A percentile compares a stretch with the other conserved stretches of the same genome.
Conservation (phyloP, 805 yeast genomes). For the Candida pseudofarinosa region DNA sequence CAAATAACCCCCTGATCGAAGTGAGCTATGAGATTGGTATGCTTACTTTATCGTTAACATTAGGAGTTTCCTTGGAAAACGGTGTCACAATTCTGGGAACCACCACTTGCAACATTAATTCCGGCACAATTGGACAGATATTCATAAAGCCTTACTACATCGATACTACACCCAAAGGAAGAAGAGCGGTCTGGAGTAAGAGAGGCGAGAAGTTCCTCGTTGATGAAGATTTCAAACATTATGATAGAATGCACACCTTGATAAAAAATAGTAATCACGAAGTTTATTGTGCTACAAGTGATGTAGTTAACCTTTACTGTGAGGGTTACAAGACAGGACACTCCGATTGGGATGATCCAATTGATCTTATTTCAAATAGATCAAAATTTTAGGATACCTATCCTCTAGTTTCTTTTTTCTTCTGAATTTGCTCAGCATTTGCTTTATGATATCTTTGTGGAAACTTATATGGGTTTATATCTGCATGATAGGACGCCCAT, state of each 20-base stretch:
- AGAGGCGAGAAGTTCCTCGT: conserved; percentile 7
- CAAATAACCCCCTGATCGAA: not conserved
- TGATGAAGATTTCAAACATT: conserved; percentile 9
- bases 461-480: too few relatives aligned
- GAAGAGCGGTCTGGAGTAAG: conserved; percentile 11
- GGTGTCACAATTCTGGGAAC: conserved; percentile 7
- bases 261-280: conserved; percentile 9
- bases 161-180: conserved; percentile 8
- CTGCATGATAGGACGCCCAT: too few relatives aligned
- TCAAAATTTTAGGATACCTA: too few relatives aligned
- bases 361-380: conserved; percentile 12
- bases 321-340: conserved; percentile 13
- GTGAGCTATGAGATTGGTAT: conserved; percentile 2
- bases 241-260: conserved; percentile 7
- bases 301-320: conserved; percentile 18
- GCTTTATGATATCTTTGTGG: too few relatives aligned
- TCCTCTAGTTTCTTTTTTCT: too few relatives aligned
- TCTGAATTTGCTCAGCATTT: too few relatives aligned
- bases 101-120: conserved; percentile 11
- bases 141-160: conserved; percentile 15
- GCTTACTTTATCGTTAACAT: conserved; percentile 1
- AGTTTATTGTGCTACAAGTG: conserved; percentile 20
- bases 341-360: conserved; percentile 17
- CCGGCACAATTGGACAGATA: conserved; percentile 18
- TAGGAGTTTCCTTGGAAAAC: conserved; percentile 1